phyloP scores from a whole-genome alignment of 1,139 yeast genomes.

The Arxiozyma heterogenica region DNA sequence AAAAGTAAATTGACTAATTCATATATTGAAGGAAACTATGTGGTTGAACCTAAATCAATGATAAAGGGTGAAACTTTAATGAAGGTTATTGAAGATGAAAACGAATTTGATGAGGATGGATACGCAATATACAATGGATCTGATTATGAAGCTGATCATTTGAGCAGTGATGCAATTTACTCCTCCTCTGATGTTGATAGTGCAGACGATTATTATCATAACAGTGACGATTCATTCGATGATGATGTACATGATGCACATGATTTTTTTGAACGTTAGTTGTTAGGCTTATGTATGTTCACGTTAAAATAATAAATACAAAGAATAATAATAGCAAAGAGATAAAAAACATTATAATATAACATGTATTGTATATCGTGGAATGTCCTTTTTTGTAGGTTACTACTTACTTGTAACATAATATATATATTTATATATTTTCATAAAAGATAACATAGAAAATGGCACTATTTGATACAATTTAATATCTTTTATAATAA shows the following conservation, averaged over 20 bases:
- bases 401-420: neutral
- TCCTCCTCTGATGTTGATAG: constrained; percentile 31
- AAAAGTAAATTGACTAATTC: constrained; percentile 64
- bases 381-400: no score
- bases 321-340: no score
- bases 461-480: neutral
- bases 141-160: neutral
- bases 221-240: constrained; percentile 37
- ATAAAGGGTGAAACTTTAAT: constrained; percentile 79
- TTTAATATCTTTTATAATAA: no score
- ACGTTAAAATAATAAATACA: no score
- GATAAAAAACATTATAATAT: no score
- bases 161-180: constrained; percentile 12
- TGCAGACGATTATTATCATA: constrained; percentile 36
- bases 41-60: constrained; percentile 51
- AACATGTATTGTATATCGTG: neutral
- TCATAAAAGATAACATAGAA: no score
- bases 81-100: constrained; percentile 38
- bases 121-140: constrained; percentile 2
- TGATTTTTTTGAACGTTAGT: constrained; percentile 39
- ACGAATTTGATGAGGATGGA: constrained; percentile 30
- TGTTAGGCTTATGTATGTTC: no score
- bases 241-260: constrained; percentile 30
- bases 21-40: constrained; percentile 73
- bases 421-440: no score